These are phyloP conservation scores for Plicaturopsis crispa DNA, from an alignment of 768 basidiomycete species.

Conservation along the genomic window DNA sequence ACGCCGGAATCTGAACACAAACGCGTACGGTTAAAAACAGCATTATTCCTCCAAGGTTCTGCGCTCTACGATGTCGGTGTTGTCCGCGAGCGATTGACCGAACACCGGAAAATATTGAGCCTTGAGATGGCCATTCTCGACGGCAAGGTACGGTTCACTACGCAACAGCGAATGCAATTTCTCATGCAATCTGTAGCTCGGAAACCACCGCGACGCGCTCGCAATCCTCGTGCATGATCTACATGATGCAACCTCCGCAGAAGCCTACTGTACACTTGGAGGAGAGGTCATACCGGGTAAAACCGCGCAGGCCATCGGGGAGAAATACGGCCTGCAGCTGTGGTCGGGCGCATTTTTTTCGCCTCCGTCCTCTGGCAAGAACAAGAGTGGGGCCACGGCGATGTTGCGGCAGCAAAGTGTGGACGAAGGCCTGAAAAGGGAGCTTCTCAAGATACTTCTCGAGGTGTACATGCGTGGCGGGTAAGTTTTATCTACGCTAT, in stretches of 20 bases:
- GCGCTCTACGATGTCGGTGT: conserved; percentile 50
- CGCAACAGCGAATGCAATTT: conserved; percentile 2
- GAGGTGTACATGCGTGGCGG: conserved; percentile 78
- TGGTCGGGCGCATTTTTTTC: conserved; percentile 46
- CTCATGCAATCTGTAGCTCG: conserved; percentile 33
- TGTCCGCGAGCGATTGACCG: conserved; percentile 36
- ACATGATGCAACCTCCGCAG: conserved; percentile 70
- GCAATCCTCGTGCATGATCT: conserved; percentile 60
- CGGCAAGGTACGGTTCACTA: conserved; percentile 49
- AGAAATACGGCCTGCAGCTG: conserved; percentile 37
- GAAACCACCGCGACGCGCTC: conserved; percentile 57
- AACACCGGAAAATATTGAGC: conserved; percentile 44
- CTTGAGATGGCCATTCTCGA: conserved; percentile 76
- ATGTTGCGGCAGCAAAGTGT: conserved; percentile 25
- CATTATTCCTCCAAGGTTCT: conserved; percentile 79
- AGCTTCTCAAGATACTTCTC: conserved; percentile 61
- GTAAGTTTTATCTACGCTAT: conserved; percentile 47
- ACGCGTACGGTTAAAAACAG: conserved; percentile 60
- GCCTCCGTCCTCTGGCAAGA: conserved; percentile 9
- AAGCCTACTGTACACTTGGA: conserved; percentile 78
- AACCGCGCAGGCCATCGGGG: conserved; percentile 43
- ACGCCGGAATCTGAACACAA: conserved; percentile 77
- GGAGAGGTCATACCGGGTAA: conserved; percentile 67
- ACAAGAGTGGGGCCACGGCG: conserved; percentile 17
- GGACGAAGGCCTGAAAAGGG: conserved; percentile 42